Evolutionary conservation across 2,329 filamentous ascomycete genomes (phyloP).

Genomic region (Colletotrichum theobromicola): DNA sequence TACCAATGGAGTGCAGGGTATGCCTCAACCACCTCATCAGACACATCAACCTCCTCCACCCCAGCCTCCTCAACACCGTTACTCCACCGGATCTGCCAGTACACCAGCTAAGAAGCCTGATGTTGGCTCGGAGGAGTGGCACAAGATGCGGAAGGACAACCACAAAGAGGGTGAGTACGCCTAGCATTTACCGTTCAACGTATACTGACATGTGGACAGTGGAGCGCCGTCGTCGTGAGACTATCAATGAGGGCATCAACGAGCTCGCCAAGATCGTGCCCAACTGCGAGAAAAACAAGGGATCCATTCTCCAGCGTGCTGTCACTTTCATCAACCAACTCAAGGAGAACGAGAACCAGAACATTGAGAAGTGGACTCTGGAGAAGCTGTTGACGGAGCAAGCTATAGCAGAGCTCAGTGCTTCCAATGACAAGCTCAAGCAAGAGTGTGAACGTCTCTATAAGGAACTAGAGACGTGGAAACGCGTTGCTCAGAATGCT

Average conservation of each 20-base stretch:
- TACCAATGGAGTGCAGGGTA: slow-evolving; percentile 12
- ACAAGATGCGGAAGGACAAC: slow-evolving; percentile 95
- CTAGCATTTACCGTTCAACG: background rate
- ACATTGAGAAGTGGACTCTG: slow-evolving; percentile 92
- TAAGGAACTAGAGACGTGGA: slow-evolving; percentile 80
- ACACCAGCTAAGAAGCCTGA: slow-evolving; percentile 71
- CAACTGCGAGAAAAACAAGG: slow-evolving; percentile 98
- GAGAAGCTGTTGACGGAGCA: slow-evolving; percentile 91
- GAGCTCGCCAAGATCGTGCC: slow-evolving; percentile 98
- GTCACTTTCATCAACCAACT: slow-evolving; percentile 94
- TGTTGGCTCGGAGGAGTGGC: slow-evolving; percentile 98
- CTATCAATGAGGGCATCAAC: slow-evolving; percentile 98
- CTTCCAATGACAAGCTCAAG: slow-evolving; percentile 87
- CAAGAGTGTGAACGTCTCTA: slow-evolving; percentile 79
- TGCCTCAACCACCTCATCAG: slow-evolving; percentile 18
- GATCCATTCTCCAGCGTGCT: slow-evolving; percentile 90
- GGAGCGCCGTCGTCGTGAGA: slow-evolving; percentile 93
- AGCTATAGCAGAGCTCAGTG: slow-evolving; percentile 85
- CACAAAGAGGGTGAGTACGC: slow-evolving; percentile 88
- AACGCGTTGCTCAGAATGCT: slow-evolving; percentile 68
- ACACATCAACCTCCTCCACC: slow-evolving; percentile 18
- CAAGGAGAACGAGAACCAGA: slow-evolving; percentile 91
- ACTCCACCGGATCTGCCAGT: slow-evolving; percentile 39
- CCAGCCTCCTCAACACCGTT: slow-evolving; percentile 33
- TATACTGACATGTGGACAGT: slow-evolving; percentile 59